Evolutionary conservation across 164 flowering plant species (phyloP).

Genomic region (Vitis labrusca): DNA sequence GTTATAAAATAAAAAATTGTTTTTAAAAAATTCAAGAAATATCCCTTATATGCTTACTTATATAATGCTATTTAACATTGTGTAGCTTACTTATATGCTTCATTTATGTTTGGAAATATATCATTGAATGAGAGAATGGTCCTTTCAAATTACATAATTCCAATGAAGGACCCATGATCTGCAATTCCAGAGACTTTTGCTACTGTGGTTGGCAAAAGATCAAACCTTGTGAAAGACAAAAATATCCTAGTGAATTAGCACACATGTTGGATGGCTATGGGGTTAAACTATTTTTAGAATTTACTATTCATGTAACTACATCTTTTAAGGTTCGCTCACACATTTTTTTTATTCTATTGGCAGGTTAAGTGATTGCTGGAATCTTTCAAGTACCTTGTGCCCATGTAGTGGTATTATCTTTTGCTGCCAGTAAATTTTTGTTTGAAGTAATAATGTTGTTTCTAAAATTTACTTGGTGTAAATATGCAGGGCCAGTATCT

Average conservation of each 20-base stretch:
- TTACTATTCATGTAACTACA: neutral
- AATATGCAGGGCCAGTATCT: constrained; percentile 56
- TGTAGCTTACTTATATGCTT: no score
- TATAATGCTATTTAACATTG: no score
- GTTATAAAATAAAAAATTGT: no score
- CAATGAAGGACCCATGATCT: no score
- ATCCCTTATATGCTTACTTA: no score
- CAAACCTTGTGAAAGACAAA: neutral
- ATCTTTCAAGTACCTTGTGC: constrained; percentile 55
- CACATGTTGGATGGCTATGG: neutral
- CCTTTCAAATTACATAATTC: no score
- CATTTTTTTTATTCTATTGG: constrained; percentile 4
- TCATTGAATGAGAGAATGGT: no score
- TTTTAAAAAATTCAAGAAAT: no score
- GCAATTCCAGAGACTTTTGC: no score
- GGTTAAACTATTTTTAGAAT: neutral
- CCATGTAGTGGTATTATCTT: constrained; percentile 67
- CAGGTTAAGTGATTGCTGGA: constrained; percentile 62
- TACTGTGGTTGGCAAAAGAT: no score
- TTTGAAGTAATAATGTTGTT: constrained; percentile 1
- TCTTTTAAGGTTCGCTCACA: neutral
- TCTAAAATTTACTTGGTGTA: neutral
- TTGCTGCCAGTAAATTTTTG: neutral
- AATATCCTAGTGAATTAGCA: neutral
- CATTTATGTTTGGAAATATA: no score